Evolutionary conservation across 208 protist species (phyloP).

Genomic region (Trypanosoma lewisi): DNA sequence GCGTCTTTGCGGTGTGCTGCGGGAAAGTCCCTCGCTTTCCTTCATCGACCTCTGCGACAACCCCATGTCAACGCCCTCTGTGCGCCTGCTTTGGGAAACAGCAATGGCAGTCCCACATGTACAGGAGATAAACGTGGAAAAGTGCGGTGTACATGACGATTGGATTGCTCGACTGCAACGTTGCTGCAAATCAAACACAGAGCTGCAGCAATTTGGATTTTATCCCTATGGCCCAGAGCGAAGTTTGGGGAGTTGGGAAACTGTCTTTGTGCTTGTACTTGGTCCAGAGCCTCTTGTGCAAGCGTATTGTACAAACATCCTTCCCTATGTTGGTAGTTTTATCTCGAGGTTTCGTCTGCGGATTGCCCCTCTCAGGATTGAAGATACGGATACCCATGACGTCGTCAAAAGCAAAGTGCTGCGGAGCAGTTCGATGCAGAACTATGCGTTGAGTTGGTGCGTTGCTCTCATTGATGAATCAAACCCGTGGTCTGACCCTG

Average conservation of each 20-base stretch:
- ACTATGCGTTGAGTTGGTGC: constrained; percentile 67
- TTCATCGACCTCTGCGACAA: constrained; percentile 69
- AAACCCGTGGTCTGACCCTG: constrained; percentile 25
- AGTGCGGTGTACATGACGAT: constrained; percentile 56
- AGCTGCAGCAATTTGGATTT: constrained; percentile 49
- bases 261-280: constrained; percentile 62
- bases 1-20: constrained; percentile 51
- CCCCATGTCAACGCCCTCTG: constrained; percentile 54
- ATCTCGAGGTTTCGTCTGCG: constrained; percentile 54
- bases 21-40: constrained; percentile 37
- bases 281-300: constrained; percentile 36
- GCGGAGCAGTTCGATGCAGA: constrained; percentile 54
- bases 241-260: constrained; percentile 47
- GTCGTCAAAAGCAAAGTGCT: constrained; percentile 56
- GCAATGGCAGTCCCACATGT: constrained; percentile 35
- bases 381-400: constrained; percentile 42
- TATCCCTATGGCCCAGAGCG: constrained; percentile 42
- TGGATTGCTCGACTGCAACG: constrained; percentile 68
- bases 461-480: constrained; percentile 43
- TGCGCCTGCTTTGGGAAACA: constrained; percentile 68
- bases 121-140: constrained; percentile 36
- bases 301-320: constrained; percentile 52
- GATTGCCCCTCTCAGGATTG: constrained; percentile 60
- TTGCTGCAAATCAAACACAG: constrained; percentile 46
- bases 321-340: constrained; percentile 63